Conservation (phyloP, 1,139 yeast species). For the Pichia terricola region DNA sequence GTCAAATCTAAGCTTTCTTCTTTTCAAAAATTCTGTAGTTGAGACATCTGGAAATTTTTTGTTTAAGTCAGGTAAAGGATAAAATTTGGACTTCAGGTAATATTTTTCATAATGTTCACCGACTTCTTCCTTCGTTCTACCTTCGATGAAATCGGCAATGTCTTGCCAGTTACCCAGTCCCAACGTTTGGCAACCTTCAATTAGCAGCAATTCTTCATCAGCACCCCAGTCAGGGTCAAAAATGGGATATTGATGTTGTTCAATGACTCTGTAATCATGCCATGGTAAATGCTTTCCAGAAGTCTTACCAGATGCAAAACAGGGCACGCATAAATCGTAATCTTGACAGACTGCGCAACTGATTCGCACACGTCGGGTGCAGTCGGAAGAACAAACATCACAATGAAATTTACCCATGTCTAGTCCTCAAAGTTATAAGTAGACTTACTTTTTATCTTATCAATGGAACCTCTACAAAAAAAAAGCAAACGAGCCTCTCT, state of each 20-base stretch:
- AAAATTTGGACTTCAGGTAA: constrained; percentile 58
- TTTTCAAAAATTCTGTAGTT: constrained; percentile 60
- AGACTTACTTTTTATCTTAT: no score
- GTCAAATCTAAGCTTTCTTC: constrained; percentile 65
- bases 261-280: constrained; percentile 88
- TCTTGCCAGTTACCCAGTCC: constrained; percentile 99
- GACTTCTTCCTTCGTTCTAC: constrained; percentile 85
- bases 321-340: constrained; percentile 92
- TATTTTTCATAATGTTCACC: constrained; percentile 67
- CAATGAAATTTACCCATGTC: constrained; percentile 61
- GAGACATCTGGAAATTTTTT: constrained; percentile 53
- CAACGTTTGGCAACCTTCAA: constrained; percentile 81
- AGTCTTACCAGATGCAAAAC: constrained; percentile 77
- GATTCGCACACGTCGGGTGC: constrained; percentile 84
- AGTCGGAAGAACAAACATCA: constrained; percentile 90
- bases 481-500: no score
- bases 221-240: constrained; percentile 95
- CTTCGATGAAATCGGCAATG: constrained; percentile 89
- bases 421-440: background rate
- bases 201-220: constrained; percentile 80
- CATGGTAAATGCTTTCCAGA: constrained; percentile 87
- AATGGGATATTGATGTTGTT: constrained; percentile 91
- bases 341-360: constrained; percentile 89
- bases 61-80: constrained; percentile 78
- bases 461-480: no score